Percentiles rank a stretch among this genome's conserved stretches.
Evolutionary conservation across 768 basidiomycete species (phyloP).

Genomic region (Phylloporus sp.): DNA sequence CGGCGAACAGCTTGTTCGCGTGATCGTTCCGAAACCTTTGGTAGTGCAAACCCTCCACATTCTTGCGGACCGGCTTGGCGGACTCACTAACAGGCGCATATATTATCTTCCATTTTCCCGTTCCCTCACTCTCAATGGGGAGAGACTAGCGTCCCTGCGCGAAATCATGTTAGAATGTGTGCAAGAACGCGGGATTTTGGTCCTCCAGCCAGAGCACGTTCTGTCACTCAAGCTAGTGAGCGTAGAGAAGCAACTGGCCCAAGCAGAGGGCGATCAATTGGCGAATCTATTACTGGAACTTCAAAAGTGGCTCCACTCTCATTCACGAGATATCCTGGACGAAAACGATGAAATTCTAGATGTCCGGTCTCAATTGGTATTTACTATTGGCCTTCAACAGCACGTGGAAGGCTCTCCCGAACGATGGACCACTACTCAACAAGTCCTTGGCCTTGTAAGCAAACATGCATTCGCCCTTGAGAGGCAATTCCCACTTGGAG

Average conservation of each 20-base stretch:
- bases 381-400: slow-evolving; percentile 38
- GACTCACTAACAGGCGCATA: slow-evolving; percentile 41
- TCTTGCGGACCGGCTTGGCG: slow-evolving; percentile 37
- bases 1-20: slow-evolving; percentile 38
- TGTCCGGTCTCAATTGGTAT: slow-evolving; percentile 46
- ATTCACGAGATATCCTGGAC: slow-evolving; percentile 17
- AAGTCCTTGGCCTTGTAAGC: slow-evolving; percentile 22
- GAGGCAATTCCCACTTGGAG: not conserved
- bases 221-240: slow-evolving; percentile 46
- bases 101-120: slow-evolving; percentile 48
- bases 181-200: slow-evolving; percentile 35
- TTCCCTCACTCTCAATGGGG: slow-evolving; percentile 14
- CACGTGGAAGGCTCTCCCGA: slow-evolving; percentile 38
- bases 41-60: slow-evolving; percentile 43
- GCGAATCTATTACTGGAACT: slow-evolving; percentile 20
- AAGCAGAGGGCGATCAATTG: slow-evolving; percentile 12
- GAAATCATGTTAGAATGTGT: slow-evolving; percentile 36
- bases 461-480: slow-evolving; percentile 3
- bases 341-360: slow-evolving; percentile 29
- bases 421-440: slow-evolving; percentile 40
- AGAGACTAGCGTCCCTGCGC: slow-evolving; percentile 20
- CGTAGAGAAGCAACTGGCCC: slow-evolving; percentile 28
- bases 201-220: slow-evolving; percentile 49
- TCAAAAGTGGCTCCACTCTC: slow-evolving; percentile 17
- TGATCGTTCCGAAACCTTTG: slow-evolving; percentile 45